A percentile compares a stretch with the other conserved stretches of the same genome.
phyloP scores from a whole-genome alignment of 192 early-diverging fungal species.

The Podochytrium sp. region DNA sequence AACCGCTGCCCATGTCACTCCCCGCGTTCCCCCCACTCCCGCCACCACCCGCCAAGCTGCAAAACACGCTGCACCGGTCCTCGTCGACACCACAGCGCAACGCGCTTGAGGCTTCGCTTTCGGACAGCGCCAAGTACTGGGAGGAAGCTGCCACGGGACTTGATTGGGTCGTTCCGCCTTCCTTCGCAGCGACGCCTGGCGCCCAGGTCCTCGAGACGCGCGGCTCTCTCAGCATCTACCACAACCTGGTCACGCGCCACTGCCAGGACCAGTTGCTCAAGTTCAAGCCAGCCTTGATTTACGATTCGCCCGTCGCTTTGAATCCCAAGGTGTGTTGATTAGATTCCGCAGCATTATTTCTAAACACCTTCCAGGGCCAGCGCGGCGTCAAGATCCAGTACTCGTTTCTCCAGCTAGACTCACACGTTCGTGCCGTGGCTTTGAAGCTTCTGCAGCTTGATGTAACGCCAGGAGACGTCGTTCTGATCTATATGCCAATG shows the following conservation, averaged over 20 bases:
- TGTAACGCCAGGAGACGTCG: constrained; percentile 71
- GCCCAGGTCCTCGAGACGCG: constrained; percentile 61
- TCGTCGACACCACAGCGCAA: constrained; percentile 21
- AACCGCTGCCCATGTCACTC: too few relatives aligned
- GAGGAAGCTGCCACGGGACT: constrained; percentile 42
- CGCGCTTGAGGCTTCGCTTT: constrained; percentile 43
- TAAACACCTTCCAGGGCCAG: neutral
- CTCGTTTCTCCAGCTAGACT: constrained; percentile 11
- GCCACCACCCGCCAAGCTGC: too few relatives aligned
- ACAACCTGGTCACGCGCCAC: constrained; percentile 82
- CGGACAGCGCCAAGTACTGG: constrained; percentile 59
- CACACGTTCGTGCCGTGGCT: constrained; percentile 46
- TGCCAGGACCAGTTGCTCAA: constrained; percentile 51
- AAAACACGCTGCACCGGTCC: constrained; percentile 1
- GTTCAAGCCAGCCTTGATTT: constrained; percentile 3
- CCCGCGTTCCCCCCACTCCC: too few relatives aligned
- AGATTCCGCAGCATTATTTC: neutral
- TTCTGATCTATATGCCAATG: constrained; percentile 59
- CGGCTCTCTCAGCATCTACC: constrained; percentile 79
- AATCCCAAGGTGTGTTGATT: neutral
- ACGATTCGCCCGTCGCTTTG: constrained; percentile 6
- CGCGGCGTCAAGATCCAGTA: neutral
- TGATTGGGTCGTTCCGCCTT: constrained; percentile 53
- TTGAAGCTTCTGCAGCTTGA: constrained; percentile 64
- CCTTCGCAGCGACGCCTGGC: constrained; percentile 35